Conservation (phyloP, 495 filamentous ascomycete genomes). For the Trichoderma erinaceum region DNA sequence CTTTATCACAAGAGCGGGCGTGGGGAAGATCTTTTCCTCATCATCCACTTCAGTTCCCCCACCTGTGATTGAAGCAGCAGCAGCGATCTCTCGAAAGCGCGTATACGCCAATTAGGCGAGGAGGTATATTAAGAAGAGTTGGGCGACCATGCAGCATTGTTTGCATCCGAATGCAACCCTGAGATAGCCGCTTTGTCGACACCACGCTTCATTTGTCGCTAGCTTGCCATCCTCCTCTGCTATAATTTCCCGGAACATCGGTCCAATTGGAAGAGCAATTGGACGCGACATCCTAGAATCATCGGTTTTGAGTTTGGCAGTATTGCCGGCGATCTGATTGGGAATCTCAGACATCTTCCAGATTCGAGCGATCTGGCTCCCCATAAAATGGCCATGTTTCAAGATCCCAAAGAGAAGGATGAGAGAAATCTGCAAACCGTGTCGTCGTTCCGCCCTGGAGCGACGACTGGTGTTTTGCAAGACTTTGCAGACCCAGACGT, state of each 20-base stretch:
- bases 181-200: neutral
- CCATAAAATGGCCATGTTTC: neutral
- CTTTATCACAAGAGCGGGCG: neutral
- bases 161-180: conserved; percentile 4
- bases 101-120: neutral
- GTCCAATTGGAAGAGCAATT: neutral
- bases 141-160: neutral
- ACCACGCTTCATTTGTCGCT: neutral
- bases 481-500: neutral
- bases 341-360: neutral
- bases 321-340: neutral
- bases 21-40: neutral
- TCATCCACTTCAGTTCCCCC: neutral
- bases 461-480: neutral
- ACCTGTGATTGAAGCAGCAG: neutral
- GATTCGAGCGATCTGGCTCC: neutral
- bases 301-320: neutral
- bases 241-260: neutral
- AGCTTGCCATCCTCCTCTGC: neutral
- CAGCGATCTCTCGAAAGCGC: neutral
- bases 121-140: neutral
- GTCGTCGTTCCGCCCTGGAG: neutral
- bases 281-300: neutral
- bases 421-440: neutral
- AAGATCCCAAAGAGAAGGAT: neutral